Conservation (phyloP, 1,139 yeast species). For the Zygoascus sp. region DNA sequence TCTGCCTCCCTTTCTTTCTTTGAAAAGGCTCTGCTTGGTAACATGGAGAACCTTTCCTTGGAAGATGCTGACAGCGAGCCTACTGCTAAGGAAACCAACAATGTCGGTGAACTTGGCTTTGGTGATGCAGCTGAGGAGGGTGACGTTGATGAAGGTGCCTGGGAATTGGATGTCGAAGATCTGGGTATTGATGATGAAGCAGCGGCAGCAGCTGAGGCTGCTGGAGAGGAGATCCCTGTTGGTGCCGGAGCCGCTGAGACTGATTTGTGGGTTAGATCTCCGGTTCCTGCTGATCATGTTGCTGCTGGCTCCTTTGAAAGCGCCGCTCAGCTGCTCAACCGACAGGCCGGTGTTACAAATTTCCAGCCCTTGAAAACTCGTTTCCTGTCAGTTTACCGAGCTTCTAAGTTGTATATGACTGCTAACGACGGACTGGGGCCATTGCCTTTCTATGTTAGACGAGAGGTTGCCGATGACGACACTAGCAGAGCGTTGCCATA, state of each 20-base stretch:
- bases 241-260: slow-evolving; percentile 49
- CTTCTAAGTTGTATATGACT: slow-evolving; percentile 70
- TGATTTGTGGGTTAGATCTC: slow-evolving; percentile 82
- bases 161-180: slow-evolving; percentile 45
- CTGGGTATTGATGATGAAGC: slow-evolving; percentile 61
- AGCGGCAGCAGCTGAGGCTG: slow-evolving; percentile 39
- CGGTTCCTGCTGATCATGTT: slow-evolving; percentile 85
- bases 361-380: slow-evolving; percentile 84
- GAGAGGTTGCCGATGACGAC: slow-evolving; percentile 37
- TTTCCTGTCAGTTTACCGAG: slow-evolving; percentile 76
- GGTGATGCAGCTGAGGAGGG: slow-evolving; percentile 23
- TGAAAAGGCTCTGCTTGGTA: slow-evolving; percentile 78
- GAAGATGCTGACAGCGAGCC: slow-evolving; percentile 41
- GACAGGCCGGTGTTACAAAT: slow-evolving; percentile 80
- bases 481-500: slow-evolving; percentile 51
- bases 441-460: slow-evolving; percentile 65
- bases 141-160: slow-evolving; percentile 32
- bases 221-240: slow-evolving; percentile 36
- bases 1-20: slow-evolving; percentile 71
- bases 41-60: slow-evolving; percentile 58
- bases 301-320: slow-evolving; percentile 97
- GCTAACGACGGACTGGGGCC: slow-evolving; percentile 73
- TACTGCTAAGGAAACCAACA: slow-evolving; percentile 16
- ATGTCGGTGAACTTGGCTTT: slow-evolving; percentile 18
- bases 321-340: slow-evolving; percentile 85